Evolutionary conservation across 192 early-diverging fungal species (phyloP), one percentile per base, ranked within the genome.

Genomic region (Mortierella claussenii): DNA sequence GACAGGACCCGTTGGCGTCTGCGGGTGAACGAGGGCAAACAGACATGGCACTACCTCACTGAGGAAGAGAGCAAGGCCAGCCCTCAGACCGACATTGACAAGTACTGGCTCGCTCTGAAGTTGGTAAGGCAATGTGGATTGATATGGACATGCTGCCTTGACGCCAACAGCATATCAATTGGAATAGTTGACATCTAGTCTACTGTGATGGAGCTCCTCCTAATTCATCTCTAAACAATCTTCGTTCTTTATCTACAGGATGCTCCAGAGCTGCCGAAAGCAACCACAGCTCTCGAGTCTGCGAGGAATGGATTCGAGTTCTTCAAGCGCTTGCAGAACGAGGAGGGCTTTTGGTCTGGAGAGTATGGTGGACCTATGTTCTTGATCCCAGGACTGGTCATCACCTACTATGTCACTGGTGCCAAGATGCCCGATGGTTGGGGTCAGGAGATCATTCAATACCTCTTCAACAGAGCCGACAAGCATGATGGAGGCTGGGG

Each of bases 321-420:
- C 81, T 95, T 90, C 70, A 84, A 88, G 60, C 81, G 83, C 21
- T 85, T 97, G 28, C 97, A 99, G 75, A 95, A 93, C 7, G 86
- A 87, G 33, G 95, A 96, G 31, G 97, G 97, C 7, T 96, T 97
- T 83, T 99, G 93, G 91, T 91, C 92, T 2, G 96, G 96, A 42
- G 93, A 95, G 57, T 98, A 97, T 82, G 96, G 95, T 61, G 97
- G 97, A 2, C 97, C 97, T 34, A 92, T 98, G 91, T 99, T 99
- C 83, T 79, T 98, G 43, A 88, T 96, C 30, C 96, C 96, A 17
- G 97, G 97, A 26, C 61, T 98, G 1, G 88, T 95, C 24, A 94
- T 99, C 55, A 80, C 90, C 46, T 91, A 93, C 83, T 95, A 97
- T 75, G 89, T 97, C 60, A 95, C 94, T 0, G 87, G 89, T 23